Percentiles rank a stretch among this genome's conserved stretches.
phyloP scores from a whole-genome alignment of 2,329 filamentous ascomycete species.

The Drechslerella stenobrocha region DNA sequence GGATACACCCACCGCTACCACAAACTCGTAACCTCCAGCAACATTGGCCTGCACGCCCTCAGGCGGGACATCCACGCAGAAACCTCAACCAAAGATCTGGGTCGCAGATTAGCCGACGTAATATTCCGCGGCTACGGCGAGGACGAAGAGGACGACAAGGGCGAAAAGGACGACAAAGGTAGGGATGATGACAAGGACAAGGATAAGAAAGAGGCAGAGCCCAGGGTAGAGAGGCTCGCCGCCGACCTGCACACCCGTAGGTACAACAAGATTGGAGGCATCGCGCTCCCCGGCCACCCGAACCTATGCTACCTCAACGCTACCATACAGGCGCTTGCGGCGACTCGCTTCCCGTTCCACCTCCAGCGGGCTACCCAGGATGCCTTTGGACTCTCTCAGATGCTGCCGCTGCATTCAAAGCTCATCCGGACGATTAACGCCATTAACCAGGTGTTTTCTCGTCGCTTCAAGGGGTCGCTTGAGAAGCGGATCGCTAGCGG shows the following conservation, averaged over 20 bases:
- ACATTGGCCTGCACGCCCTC: no score
- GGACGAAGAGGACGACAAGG: not conserved
- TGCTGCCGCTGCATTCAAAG: not conserved
- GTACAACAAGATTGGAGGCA: constrained; percentile 8
- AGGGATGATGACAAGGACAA: not conserved
- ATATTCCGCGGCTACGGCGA: not conserved
- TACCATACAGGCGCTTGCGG: constrained; percentile 14
- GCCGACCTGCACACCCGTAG: not conserved
- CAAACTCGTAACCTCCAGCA: no score
- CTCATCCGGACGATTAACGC: not conserved
- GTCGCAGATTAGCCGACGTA: no score
- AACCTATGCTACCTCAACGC: constrained; percentile 35
- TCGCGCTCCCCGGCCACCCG: not conserved
- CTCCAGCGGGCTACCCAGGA: not conserved
- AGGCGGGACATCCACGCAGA: no score
- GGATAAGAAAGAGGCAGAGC: not conserved
- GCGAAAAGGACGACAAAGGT: not conserved
- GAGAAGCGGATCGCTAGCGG: not conserved
- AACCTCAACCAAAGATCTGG: no score
- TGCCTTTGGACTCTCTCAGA: not conserved
- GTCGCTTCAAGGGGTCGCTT: not conserved
- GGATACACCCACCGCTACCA: no score
- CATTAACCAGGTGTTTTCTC: constrained; percentile 6
- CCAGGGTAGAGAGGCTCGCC: not conserved
- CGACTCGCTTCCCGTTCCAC: constrained; percentile 10